These are phyloP conservation scores for Amanita rubescens DNA, from an alignment of 768 basidiomycete genomes.

Conservation along the genomic window DNA sequence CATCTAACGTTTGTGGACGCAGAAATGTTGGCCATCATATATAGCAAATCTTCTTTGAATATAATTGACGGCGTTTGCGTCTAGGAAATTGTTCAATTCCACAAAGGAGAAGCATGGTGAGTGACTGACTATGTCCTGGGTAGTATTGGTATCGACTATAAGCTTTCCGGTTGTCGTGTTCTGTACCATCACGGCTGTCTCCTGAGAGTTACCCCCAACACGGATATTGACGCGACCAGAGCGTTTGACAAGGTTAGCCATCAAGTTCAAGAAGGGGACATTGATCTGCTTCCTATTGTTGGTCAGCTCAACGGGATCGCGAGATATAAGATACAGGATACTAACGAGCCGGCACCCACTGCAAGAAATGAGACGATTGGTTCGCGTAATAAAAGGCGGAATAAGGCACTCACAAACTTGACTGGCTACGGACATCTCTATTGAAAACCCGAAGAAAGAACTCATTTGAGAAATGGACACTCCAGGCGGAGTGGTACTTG, in stretches of 20 bases:
- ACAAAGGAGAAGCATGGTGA: conserved; percentile 8
- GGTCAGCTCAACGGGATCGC: background rate
- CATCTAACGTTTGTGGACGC: conserved; percentile 52
- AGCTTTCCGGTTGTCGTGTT: conserved; percentile 40
- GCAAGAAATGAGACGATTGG: background rate
- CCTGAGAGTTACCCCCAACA: conserved; percentile 78
- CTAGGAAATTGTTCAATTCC: conserved; percentile 12
- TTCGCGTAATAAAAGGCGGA: background rate
- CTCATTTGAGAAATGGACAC: conserved; percentile 37
- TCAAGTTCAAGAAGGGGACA: conserved; percentile 71
- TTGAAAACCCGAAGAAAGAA: conserved; percentile 66
- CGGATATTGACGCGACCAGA: conserved; percentile 58
- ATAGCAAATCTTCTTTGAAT: conserved; percentile 59
- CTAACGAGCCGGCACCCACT: conserved; percentile 47
- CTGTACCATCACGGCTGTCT: conserved; percentile 47
- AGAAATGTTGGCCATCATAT: conserved; percentile 55
- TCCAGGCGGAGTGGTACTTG: conserved; percentile 10
- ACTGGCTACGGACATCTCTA: conserved; percentile 68
- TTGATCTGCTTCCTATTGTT: conserved; percentile 32
- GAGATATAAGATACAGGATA: conserved; percentile 16
- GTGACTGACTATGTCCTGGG: conserved; percentile 7
- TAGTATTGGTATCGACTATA: conserved; percentile 23
- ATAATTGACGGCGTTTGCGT: conserved; percentile 63
- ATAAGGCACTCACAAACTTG: conserved; percentile 31
- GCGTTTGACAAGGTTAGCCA: conserved; percentile 62